These are phyloP conservation scores for Candida corydali DNA, from an alignment of 805 yeast species.

Conservation along the genomic window DNA sequence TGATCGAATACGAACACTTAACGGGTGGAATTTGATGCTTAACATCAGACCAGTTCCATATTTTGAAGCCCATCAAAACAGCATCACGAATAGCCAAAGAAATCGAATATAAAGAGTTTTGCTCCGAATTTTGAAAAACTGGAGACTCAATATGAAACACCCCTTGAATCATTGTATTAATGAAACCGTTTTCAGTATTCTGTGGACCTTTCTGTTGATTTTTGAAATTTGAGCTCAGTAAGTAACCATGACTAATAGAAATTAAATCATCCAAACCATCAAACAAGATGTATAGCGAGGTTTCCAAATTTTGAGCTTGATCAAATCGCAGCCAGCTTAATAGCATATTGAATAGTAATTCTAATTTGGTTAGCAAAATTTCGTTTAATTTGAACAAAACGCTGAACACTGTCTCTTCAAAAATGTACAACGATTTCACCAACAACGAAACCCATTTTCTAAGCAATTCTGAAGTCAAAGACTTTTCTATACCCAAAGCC, in stretches of 20 bases:
- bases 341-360: conserved; percentile 24
- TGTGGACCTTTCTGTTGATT: conserved; percentile 13
- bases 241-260: conserved; percentile 52
- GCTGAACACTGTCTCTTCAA: conserved; percentile 50
- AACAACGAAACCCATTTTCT: conserved; percentile 49
- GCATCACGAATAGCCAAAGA: conserved; percentile 63
- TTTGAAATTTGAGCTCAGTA: conserved; percentile 32
- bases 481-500: conserved; percentile 43
- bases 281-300: conserved; percentile 41
- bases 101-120: conserved; percentile 51
- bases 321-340: conserved; percentile 13
- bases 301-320: conserved; percentile 32
- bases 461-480: conserved; percentile 39
- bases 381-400: conserved; percentile 53
- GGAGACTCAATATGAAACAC: conserved; percentile 74
- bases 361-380: conserved; percentile 41
- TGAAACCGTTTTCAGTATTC: conserved; percentile 43
- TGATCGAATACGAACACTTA: conserved; percentile 9
- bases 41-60: conserved; percentile 71
- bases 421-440: conserved; percentile 47
- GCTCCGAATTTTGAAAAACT: conserved; percentile 44
- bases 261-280: conserved; percentile 68
- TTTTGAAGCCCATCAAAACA: conserved; percentile 47
- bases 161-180: conserved; percentile 70
- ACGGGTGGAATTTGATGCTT: conserved; percentile 14